These are phyloP conservation scores for Trifolium fragiferum DNA, from an alignment of 306 rosid genomes.

Conservation along the genomic window DNA sequence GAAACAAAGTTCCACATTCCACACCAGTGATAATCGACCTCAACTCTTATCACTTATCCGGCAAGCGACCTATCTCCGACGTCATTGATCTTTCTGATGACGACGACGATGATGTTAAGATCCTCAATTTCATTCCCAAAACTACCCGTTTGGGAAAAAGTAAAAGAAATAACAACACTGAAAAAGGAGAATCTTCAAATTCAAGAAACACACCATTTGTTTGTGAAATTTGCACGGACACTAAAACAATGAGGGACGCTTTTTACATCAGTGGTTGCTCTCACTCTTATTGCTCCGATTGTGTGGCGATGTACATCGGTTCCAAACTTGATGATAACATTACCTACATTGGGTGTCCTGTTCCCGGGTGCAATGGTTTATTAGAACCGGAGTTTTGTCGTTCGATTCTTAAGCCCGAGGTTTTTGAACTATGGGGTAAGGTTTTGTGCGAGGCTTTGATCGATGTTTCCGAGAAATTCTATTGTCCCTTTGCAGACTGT, in stretches of 20 bases:
- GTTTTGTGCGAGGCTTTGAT: conserved; percentile 15
- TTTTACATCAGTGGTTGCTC: background rate
- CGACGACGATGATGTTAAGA: conserved; percentile 41
- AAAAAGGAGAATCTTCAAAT: background rate
- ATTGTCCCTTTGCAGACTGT: conserved; percentile 52
- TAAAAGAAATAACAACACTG: conserved; percentile 23
- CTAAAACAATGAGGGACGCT: background rate
- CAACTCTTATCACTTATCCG: too few species aligned
- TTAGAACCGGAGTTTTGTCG: conserved; percentile 35
- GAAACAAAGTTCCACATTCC: too few species aligned
- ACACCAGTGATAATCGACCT: too few species aligned
- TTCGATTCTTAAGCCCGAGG: background rate
- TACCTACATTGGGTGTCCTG: conserved; percentile 41
- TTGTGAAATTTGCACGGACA: conserved; percentile 46
- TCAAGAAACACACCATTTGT: conserved; percentile 26
- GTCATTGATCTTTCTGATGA: conserved; percentile 1
- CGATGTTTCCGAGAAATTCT: conserved; percentile 24
- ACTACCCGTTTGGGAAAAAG: background rate
- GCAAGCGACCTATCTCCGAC: too few species aligned
- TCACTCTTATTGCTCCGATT: background rate
- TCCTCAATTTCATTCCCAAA: conserved; percentile 38
- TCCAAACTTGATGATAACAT: background rate
- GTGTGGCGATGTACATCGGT: background rate
- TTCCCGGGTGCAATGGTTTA: conserved; percentile 32
- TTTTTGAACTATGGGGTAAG: conserved; percentile 46